Percentiles rank a stretch among this genome's conserved stretches.
Evolutionary conservation across 768 basidiomycete genomes (phyloP).

Genomic region (Aureoboletus auriporus): DNA sequence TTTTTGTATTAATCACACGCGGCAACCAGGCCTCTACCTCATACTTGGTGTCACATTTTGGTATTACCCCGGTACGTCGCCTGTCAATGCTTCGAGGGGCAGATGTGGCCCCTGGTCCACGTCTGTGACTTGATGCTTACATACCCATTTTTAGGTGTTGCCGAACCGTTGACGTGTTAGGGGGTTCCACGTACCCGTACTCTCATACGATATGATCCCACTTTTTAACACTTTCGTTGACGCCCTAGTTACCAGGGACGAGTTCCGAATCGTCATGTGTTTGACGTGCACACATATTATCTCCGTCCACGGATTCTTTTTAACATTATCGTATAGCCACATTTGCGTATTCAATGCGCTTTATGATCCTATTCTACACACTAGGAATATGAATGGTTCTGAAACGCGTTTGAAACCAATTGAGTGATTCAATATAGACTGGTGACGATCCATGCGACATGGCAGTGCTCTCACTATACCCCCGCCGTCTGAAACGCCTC

Average conservation of each 20-base stretch:
- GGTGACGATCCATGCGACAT: too few species aligned
- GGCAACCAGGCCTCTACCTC: conserved; percentile 43
- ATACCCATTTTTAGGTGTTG: background rate
- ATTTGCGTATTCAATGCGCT: too few species aligned
- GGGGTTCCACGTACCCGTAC: too few species aligned
- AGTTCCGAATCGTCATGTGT: background rate
- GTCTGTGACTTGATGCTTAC: conserved; percentile 3
- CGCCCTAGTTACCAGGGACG: background rate
- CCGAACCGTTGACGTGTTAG: background rate
- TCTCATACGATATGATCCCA: too few species aligned
- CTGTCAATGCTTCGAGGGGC: background rate
- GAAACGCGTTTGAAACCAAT: background rate
- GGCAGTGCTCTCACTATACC: too few species aligned
- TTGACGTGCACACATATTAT: conserved; percentile 18
- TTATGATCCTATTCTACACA: too few species aligned
- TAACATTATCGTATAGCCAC: background rate
- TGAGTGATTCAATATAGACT: too few species aligned
- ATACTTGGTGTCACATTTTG: conserved; percentile 54
- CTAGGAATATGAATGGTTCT: background rate
- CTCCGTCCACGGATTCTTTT: background rate
- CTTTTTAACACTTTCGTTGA: background rate
- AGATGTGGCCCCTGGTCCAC: background rate
- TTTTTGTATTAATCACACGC: conserved; percentile 2
- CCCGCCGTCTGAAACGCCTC: too few species aligned
- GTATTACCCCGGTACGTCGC: conserved; percentile 44